A percentile compares a stretch with the other conserved stretches of the same genome.
Conservation (phyloP, 2,329 filamentous ascomycete genomes). For the Fusarium oligoseptatum region DNA sequence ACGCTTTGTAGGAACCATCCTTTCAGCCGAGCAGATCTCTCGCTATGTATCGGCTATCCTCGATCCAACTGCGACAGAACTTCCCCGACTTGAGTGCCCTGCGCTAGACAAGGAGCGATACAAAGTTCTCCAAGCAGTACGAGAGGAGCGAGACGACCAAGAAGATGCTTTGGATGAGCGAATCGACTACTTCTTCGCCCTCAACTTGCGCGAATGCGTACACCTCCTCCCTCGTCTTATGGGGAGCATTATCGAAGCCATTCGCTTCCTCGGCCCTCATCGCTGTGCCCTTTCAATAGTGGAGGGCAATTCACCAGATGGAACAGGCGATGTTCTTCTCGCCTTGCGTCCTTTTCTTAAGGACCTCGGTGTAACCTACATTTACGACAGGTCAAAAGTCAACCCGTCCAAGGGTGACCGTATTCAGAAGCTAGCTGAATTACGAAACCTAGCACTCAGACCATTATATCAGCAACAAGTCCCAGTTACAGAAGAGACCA, state of each 20-base stretch:
- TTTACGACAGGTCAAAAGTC: slow-evolving; percentile 57
- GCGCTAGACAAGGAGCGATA: slow-evolving; percentile 38
- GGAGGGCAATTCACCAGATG: slow-evolving; percentile 68
- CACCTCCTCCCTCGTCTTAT: slow-evolving; percentile 63
- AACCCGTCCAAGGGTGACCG: slow-evolving; percentile 59
- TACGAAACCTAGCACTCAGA: slow-evolving; percentile 66
- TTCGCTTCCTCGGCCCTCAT: slow-evolving; percentile 63
- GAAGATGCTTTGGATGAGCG: neutral
- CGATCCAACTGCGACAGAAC: slow-evolving; percentile 36
- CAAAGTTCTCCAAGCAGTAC: slow-evolving; percentile 32
- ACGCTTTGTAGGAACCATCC: no score
- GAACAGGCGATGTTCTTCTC: slow-evolving; percentile 64
- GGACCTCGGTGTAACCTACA: slow-evolving; percentile 55
- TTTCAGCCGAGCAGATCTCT: no score
- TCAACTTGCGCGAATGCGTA: slow-evolving; percentile 63
- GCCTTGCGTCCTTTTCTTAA: slow-evolving; percentile 57
- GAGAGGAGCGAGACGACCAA: neutral
- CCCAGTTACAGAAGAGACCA: slow-evolving; percentile 52
- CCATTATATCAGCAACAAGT: slow-evolving; percentile 55
- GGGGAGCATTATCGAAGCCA: slow-evolving; percentile 63
- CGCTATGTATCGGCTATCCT: slow-evolving; percentile 47
- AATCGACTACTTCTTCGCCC: slow-evolving; percentile 63
- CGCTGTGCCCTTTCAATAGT: slow-evolving; percentile 67
- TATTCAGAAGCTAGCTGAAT: slow-evolving; percentile 61
- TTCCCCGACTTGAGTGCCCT: slow-evolving; percentile 50